Percentiles rank a stretch among this genome's conserved stretches.
phyloP scores from a whole-genome alignment of 2,329 filamentous ascomycete species.

The Exophiala calicioides region DNA sequence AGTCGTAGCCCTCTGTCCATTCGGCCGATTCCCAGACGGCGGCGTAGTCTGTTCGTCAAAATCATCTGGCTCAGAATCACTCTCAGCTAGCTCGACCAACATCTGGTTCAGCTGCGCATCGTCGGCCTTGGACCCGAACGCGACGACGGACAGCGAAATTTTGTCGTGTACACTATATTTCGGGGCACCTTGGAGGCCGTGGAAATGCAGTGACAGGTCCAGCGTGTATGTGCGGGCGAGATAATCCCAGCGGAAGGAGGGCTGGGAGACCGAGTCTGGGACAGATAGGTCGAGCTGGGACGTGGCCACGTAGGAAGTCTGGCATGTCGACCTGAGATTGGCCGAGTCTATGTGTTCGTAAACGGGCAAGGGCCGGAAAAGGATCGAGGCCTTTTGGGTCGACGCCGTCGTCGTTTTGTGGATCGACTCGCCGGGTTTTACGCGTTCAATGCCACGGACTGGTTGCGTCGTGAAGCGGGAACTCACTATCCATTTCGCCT shows the following conservation, averaged over 20 bases:
- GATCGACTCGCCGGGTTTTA: slow-evolving; percentile 8
- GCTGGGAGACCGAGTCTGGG: slow-evolving; percentile 24
- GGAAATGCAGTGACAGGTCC: slow-evolving; percentile 18
- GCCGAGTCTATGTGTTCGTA: slow-evolving; percentile 8
- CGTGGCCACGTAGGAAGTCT: slow-evolving; percentile 14
- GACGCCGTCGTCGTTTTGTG: slow-evolving; percentile 17
- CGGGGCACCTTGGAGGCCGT: slow-evolving; percentile 19
- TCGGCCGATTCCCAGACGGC: slow-evolving; percentile 1
- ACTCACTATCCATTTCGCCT: slow-evolving; percentile 19
- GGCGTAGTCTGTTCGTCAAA: background rate
- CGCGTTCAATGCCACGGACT: background rate
- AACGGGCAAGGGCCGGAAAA: slow-evolving; percentile 21
- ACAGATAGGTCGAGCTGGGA: slow-evolving; percentile 22
- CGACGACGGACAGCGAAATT: slow-evolving; percentile 13
- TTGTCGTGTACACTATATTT: slow-evolving; percentile 18
- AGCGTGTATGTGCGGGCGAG: slow-evolving; percentile 20
- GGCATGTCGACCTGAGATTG: background rate
- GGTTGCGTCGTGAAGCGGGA: slow-evolving; percentile 15
- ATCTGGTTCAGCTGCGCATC: slow-evolving; percentile 11
- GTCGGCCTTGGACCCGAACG: slow-evolving; percentile 5
- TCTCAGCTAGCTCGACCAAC: slow-evolving; percentile 8
- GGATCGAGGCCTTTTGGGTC: slow-evolving; percentile 16
- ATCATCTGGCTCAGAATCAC: too few relatives aligned
- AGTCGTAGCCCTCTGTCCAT: background rate
- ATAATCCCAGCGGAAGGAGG: slow-evolving; percentile 16